Evolutionary conservation across 306 rosid genomes (phyloP).

Genomic region (Morella rubra): DNA sequence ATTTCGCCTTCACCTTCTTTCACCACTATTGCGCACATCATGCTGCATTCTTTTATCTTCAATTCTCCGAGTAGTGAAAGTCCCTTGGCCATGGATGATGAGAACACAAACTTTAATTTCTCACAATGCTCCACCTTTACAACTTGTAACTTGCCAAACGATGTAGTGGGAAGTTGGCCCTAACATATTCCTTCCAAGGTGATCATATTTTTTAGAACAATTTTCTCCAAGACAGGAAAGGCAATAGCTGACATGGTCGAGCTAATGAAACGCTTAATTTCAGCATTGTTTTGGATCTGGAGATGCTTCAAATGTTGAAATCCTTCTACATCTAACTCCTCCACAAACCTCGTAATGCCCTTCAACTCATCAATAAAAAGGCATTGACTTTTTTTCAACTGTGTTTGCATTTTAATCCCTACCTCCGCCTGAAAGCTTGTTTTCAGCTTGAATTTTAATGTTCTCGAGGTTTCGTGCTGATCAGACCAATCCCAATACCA

Average conservation of each 20-base stretch:
- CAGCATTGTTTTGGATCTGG: not conserved
- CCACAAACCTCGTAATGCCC: not conserved
- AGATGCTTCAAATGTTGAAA: constrained; percentile 8
- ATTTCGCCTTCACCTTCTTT: no score
- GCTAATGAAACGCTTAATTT: not conserved
- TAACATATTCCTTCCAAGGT: not conserved
- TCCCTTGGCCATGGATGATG: no score
- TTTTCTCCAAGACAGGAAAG: constrained; percentile 4
- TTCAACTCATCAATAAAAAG: not conserved
- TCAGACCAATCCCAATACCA: not conserved
- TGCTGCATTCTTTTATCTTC: no score
- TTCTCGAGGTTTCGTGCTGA: not conserved
- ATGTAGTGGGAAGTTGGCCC: not conserved
- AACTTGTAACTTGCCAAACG: no score
- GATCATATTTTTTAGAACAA: not conserved
- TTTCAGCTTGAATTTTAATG: not conserved
- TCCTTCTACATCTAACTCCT: constrained; percentile 1
- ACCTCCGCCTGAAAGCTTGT: not conserved
- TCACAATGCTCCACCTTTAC: no score
- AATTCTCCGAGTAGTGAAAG: no score
- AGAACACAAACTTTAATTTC: no score
- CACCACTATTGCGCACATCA: no score
- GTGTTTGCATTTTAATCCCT: not conserved
- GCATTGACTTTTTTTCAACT: not conserved
- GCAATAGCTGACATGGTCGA: not conserved